phyloP scores from a whole-genome alignment of 176 grass and related monocot genomes.

The Ensete glaucum region DNA sequence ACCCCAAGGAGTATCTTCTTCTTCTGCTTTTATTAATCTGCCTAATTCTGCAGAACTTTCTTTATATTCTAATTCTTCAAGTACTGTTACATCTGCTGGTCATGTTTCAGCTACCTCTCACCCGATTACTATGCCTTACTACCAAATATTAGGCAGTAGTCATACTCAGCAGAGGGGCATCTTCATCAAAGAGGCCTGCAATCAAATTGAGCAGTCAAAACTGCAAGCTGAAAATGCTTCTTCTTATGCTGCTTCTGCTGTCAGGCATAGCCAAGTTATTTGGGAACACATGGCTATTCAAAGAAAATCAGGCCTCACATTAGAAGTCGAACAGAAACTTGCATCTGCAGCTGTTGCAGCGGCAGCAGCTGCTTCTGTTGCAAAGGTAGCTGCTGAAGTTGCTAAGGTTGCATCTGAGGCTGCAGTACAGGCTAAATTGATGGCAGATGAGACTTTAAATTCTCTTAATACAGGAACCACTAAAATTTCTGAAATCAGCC shows the following conservation, averaged over 20 bases:
- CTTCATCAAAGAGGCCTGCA: slow-evolving; percentile 42
- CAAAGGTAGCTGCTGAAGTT: slow-evolving; percentile 73
- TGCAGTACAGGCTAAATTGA: slow-evolving; percentile 78
- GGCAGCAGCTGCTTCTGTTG: slow-evolving; percentile 83
- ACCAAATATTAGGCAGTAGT: slow-evolving; percentile 30
- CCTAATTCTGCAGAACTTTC: slow-evolving; percentile 25
- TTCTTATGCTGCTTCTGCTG: slow-evolving; percentile 44
- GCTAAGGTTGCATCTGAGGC: slow-evolving; percentile 85
- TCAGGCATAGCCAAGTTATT: slow-evolving; percentile 54
- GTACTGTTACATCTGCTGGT: slow-evolving; percentile 31
- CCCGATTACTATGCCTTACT: slow-evolving; percentile 33
- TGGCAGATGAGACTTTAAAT: slow-evolving; percentile 69
- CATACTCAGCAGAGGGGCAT: slow-evolving; percentile 33
- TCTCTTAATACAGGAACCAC: slow-evolving; percentile 18
- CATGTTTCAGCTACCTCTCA: slow-evolving; percentile 44
- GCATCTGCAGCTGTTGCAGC: slow-evolving; percentile 70
- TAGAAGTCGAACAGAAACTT: slow-evolving; percentile 73
- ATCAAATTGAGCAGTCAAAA: slow-evolving; percentile 54
- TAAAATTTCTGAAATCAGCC: slow-evolving; percentile 21
- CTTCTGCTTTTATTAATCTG: slow-evolving; percentile 28
- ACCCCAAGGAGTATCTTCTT: slow-evolving; percentile 26
- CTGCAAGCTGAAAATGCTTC: slow-evolving; percentile 55
- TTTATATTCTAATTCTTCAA: slow-evolving; percentile 47
- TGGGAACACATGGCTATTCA: slow-evolving; percentile 55
- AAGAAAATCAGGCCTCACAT: slow-evolving; percentile 32